A percentile compares a stretch with the other conserved stretches of the same genome.
Evolutionary conservation across 2,329 filamentous ascomycete species (phyloP).

Genomic region (Stagonosporopsis rhizophila): DNA sequence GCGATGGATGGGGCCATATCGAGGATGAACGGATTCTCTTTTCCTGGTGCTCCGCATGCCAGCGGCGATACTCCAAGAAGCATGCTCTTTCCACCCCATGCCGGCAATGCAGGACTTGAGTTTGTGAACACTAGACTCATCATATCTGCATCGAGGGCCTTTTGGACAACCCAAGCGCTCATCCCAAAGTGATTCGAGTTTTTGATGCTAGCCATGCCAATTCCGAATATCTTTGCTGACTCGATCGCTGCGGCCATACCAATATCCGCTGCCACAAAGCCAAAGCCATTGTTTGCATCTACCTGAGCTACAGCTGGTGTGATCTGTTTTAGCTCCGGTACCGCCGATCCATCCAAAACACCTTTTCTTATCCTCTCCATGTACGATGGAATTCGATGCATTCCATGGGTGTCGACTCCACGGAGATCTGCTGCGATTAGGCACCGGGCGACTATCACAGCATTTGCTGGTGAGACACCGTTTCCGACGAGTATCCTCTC

Average conservation of each 20-base stretch:
- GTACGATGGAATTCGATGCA: background rate
- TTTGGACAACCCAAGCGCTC: background rate
- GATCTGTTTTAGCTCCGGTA: background rate
- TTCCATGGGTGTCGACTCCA: background rate
- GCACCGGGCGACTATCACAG: background rate
- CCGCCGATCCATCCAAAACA: background rate
- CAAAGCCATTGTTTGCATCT: background rate
- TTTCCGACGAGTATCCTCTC: background rate
- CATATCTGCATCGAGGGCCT: background rate
- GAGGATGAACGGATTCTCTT: background rate
- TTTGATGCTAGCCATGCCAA: background rate
- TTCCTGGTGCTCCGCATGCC: background rate
- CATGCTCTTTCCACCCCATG: background rate
- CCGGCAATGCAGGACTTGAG: background rate
- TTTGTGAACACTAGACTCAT: background rate
- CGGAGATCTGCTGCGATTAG: background rate
- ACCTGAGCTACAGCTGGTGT: background rate
- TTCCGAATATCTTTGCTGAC: background rate
- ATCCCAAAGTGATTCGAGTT: background rate
- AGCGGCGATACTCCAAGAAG: background rate
- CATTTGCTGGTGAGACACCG: background rate
- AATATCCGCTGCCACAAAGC: background rate
- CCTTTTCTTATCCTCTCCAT: background rate
- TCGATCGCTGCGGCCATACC: background rate
- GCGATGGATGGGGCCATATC: background rate